Conservation (phyloP, 306 rosid species). For the Casuarina cunninghamiana region DNA sequence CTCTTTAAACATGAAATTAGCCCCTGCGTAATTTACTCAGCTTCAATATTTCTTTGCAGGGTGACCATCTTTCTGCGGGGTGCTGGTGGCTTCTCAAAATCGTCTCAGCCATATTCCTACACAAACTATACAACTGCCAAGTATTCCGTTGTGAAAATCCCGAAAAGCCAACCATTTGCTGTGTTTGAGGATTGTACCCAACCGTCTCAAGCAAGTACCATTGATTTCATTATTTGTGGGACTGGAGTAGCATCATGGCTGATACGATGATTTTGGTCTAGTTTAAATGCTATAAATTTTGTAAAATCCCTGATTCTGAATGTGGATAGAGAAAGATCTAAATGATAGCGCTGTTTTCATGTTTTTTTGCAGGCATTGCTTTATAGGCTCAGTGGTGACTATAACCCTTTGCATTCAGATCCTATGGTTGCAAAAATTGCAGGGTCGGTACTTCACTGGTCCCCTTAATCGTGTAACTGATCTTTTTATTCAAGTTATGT, state of each 20-base stretch:
- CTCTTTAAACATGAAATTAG: conserved; percentile 23
- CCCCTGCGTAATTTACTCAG: conserved; percentile 31
- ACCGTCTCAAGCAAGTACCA: conserved; percentile 74
- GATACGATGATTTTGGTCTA: not conserved
- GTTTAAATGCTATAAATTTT: not conserved
- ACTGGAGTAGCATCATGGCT: conserved; percentile 1
- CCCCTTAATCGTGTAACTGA: conserved; percentile 12
- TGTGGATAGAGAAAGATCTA: not conserved
- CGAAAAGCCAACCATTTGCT: conserved; percentile 67
- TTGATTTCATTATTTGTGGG: conserved; percentile 21
- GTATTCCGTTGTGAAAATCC: conserved; percentile 54
- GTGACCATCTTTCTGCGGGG: conserved; percentile 73
- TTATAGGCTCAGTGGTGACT: conserved; percentile 85
- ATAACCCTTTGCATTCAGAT: conserved; percentile 95
- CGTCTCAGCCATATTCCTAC: conserved; percentile 76
- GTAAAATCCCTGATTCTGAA: not conserved
- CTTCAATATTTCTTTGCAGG: conserved; percentile 49
- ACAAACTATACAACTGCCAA: conserved; percentile 63
- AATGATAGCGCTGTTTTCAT: not conserved
- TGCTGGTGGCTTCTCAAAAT: conserved; percentile 95
- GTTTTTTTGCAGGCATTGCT: conserved; percentile 79
- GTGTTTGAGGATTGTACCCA: conserved; percentile 71
- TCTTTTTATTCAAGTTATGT: not conserved
- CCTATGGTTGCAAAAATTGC: conserved; percentile 78
- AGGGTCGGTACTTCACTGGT: conserved; percentile 64